Evolutionary conservation across 805 yeast genomes (phyloP).

Genomic region (Komagataella mondaviorum): DNA sequence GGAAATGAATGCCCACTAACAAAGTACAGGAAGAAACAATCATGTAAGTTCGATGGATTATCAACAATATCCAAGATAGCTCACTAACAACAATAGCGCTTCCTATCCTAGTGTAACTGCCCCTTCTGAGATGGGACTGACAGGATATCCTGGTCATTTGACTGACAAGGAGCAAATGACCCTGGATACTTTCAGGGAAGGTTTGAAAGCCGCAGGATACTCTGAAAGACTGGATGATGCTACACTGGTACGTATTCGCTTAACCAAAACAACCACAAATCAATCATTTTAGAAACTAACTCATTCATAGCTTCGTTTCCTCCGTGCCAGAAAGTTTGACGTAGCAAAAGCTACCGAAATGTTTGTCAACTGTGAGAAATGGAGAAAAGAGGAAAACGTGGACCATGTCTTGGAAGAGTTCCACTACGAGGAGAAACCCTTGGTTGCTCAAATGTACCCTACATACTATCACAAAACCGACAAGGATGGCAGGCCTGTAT

Average conservation of each 20-base stretch:
- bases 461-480: slow-evolving; percentile 97
- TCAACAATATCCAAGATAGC: slow-evolving; percentile 3
- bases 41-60: slow-evolving; percentile 5
- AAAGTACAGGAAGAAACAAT: slow-evolving; percentile 7
- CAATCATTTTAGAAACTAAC: neutral
- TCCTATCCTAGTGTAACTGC: slow-evolving; percentile 66
- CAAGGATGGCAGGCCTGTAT: slow-evolving; percentile 93
- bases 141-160: slow-evolving; percentile 76
- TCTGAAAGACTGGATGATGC: slow-evolving; percentile 80
- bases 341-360: slow-evolving; percentile 63
- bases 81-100: slow-evolving; percentile 13
- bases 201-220: slow-evolving; percentile 52
- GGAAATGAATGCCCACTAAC: neutral
- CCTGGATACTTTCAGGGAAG: slow-evolving; percentile 42
- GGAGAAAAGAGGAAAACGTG: slow-evolving; percentile 83
- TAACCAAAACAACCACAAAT: neutral
- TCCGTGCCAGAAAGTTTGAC: slow-evolving; percentile 93
- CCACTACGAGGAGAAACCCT: slow-evolving; percentile 84
- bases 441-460: slow-evolving; percentile 83
- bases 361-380: slow-evolving; percentile 78
- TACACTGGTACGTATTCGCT: slow-evolving; percentile 31
- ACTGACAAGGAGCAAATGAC: slow-evolving; percentile 53
- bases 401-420: slow-evolving; percentile 80
- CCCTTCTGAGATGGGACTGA: slow-evolving; percentile 32
- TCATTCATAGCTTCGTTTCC: slow-evolving; percentile 47